These are phyloP conservation scores for Kwoniella europaea DNA, from an alignment of 768 basidiomycete genomes.

Conservation along the genomic window DNA sequence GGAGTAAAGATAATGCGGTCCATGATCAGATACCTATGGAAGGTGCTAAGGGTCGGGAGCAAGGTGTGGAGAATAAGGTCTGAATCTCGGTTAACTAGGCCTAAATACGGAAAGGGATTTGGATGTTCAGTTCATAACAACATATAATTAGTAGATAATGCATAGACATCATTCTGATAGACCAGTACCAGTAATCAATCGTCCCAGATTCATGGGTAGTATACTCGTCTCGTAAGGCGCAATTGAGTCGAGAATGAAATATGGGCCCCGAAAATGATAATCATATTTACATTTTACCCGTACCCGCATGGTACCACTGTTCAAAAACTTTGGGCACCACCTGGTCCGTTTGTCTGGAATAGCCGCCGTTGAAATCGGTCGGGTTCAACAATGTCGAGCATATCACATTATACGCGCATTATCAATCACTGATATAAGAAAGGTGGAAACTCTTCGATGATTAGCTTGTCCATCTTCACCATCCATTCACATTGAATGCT, in stretches of 20 bases:
- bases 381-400: no score
- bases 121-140: not conserved
- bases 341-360: no score
- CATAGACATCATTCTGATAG: not conserved
- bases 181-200: not conserved
- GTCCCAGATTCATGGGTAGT: not conserved
- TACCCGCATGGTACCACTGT: conserved; percentile 2
- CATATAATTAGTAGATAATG: not conserved
- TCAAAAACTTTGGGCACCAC: no score
- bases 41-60: not conserved
- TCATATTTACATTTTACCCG: not conserved
- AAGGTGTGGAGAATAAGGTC: not conserved
- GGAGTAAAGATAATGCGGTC: not conserved
- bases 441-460: no score
- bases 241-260: not conserved
- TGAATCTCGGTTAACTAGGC: not conserved
- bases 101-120: no score
- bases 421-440: no score
- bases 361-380: no score
- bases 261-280: not conserved
- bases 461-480: no score
- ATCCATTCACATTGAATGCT: no score
- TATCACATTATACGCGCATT: no score
- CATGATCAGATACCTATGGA: not conserved
- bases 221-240: not conserved